Conservation (phyloP, 139 green algal species). For the Zygnema circumcarinatum region DNA sequence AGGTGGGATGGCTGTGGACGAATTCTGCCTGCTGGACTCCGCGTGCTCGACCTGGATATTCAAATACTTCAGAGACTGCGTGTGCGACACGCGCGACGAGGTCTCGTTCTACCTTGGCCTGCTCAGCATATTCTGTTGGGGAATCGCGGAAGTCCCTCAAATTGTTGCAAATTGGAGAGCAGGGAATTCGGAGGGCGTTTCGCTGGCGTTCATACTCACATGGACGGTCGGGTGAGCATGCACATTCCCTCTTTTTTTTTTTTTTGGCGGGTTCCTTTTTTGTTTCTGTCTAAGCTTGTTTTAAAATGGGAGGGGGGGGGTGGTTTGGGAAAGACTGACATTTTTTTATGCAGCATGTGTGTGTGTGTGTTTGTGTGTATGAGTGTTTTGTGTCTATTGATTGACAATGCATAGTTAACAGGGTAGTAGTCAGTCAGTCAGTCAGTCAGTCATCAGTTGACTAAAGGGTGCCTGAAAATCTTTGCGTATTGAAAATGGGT, state of each 20-base stretch:
- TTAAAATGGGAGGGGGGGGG: conserved; percentile 5
- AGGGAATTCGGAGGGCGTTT: conserved; percentile 45
- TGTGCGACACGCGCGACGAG: conserved; percentile 39
- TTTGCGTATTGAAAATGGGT: too few relatives aligned
- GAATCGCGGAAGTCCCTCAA: conserved; percentile 47
- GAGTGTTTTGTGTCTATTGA: too few relatives aligned
- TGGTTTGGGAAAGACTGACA: too few relatives aligned
- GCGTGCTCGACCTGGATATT: conserved; percentile 22
- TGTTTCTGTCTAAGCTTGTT: background rate
- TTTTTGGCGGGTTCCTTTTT: background rate
- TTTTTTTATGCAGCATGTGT: too few relatives aligned
- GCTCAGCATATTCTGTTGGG: conserved; percentile 45
- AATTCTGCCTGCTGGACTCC: background rate
- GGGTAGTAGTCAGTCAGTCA: too few relatives aligned
- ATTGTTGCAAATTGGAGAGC: conserved; percentile 49
- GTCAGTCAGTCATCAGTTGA: too few relatives aligned
- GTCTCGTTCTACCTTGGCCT: conserved; percentile 46
- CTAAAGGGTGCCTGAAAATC: too few relatives aligned
- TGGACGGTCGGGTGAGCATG: conserved; percentile 56
- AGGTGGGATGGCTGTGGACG: background rate
- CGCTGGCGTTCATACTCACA: conserved; percentile 56
- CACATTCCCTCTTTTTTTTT: background rate
- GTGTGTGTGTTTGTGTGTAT: too few relatives aligned
- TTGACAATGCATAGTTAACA: too few relatives aligned
- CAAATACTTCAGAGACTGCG: conserved; percentile 45